Conservation (phyloP, 2,329 filamentous ascomycete species). For the Paraphoma chrysanthemicola region DNA sequence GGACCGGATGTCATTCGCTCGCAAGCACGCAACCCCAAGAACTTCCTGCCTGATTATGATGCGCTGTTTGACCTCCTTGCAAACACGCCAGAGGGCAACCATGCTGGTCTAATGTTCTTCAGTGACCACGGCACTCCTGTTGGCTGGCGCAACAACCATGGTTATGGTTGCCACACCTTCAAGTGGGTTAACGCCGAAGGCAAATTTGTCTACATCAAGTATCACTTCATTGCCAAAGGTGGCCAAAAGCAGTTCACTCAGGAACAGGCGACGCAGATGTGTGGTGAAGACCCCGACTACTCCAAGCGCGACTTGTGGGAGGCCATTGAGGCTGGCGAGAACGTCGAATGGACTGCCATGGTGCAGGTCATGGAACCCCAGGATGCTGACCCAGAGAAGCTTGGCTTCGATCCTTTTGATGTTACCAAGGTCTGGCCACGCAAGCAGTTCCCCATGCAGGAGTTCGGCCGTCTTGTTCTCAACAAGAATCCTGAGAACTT, state of each 20-base stretch:
- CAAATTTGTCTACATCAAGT: conserved; percentile 60
- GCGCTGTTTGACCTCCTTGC: conserved; percentile 58
- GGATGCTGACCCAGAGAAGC: conserved; percentile 55
- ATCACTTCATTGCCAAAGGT: conserved; percentile 56
- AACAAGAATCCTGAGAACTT: conserved; percentile 64
- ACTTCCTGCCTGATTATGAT: conserved; percentile 59
- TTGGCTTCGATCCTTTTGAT: conserved; percentile 63
- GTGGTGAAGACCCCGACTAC: conserved; percentile 60
- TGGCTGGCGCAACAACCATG: conserved; percentile 51
- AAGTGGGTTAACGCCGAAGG: conserved; percentile 57
- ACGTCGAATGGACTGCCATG: conserved; percentile 53
- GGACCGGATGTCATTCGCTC: conserved; percentile 58
- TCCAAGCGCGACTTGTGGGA: conserved; percentile 57
- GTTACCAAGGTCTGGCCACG: conserved; percentile 62
- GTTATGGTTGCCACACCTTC: conserved; percentile 58
- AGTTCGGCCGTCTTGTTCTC: conserved; percentile 58
- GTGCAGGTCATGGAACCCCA: conserved; percentile 57
- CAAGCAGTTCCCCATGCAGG: conserved; percentile 56
- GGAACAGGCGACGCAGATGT: conserved; percentile 53
- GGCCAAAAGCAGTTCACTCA: conserved; percentile 58
- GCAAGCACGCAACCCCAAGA: conserved; percentile 55
- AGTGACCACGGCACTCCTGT: conserved; percentile 58
- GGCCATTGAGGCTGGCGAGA: conserved; percentile 51
- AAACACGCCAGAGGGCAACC: conserved; percentile 57
- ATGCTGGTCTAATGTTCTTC: conserved; percentile 60